Percentiles rank a stretch among this genome's conserved stretches.
These are phyloP conservation scores for Tinospora cordifolia DNA, from an alignment of 164 flowering plant species.

Conservation along the genomic window DNA sequence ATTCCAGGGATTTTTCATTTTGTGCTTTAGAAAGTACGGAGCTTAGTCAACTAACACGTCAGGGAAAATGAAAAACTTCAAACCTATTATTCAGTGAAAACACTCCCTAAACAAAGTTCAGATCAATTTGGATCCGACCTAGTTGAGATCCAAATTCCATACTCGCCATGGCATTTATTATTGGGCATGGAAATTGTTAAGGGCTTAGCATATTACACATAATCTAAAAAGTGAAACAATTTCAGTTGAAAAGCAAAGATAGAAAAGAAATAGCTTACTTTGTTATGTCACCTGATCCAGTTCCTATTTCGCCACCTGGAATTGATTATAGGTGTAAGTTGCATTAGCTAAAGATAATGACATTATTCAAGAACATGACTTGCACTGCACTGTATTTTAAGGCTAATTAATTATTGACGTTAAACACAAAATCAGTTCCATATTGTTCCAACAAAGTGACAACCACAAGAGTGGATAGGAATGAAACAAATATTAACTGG, in stretches of 20 bases:
- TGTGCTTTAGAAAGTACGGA: neutral
- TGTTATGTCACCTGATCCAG: conserved; percentile 60
- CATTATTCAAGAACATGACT: neutral
- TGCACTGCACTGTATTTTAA: no score
- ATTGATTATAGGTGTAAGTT: conserved; percentile 12
- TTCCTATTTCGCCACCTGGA: conserved; percentile 50
- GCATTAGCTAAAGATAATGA: neutral
- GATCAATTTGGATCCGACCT: neutral
- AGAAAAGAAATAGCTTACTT: conserved; percentile 40
- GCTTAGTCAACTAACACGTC: neutral
- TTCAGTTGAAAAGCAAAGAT: neutral
- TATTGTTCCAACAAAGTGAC: no score
- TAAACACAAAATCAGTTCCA: no score
- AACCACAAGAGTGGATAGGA: no score
- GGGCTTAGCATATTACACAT: neutral
- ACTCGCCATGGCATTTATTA: neutral
- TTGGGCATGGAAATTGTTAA: neutral
- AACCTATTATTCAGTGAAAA: neutral
- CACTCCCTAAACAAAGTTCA: neutral
- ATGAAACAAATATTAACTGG: no score
- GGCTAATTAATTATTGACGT: no score
- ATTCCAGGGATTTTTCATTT: no score
- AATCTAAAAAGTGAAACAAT: neutral
- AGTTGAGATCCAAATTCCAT: neutral
- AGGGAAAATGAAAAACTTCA: neutral